phyloP scores from a whole-genome alignment of 768 basidiomycete species.

The Tylopilus intermedius region DNA sequence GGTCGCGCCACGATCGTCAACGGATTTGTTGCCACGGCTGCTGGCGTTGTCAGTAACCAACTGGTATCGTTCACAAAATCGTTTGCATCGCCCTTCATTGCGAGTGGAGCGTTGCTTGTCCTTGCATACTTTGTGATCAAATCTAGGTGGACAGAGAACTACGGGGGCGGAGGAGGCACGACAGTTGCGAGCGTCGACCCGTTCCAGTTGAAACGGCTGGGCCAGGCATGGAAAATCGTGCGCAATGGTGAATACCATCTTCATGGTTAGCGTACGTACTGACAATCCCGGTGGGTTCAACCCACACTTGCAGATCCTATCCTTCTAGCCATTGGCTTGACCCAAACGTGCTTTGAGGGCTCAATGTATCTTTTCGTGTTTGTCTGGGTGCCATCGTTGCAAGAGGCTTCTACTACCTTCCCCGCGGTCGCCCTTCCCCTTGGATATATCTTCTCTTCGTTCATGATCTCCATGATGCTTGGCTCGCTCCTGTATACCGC shows the following conservation, averaged over 20 bases:
- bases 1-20: conserved; percentile 72
- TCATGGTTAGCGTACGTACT: background rate
- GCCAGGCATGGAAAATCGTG: conserved; percentile 56
- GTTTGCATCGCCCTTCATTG: conserved; percentile 62
- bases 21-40: conserved; percentile 63
- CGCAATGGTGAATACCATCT: conserved; percentile 36
- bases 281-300: background rate
- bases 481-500: conserved; percentile 66
- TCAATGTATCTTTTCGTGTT: conserved; percentile 86
- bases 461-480: conserved; percentile 82
- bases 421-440: conserved; percentile 48
- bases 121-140: conserved; percentile 55
- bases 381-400: conserved; percentile 73
- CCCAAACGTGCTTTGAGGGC: conserved; percentile 79
- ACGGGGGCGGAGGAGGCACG: conserved; percentile 42
- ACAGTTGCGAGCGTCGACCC: conserved; percentile 29
- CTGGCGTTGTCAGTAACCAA: conserved; percentile 64
- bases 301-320: conserved; percentile 44
- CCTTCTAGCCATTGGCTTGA: conserved; percentile 61
- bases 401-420: conserved; percentile 47
- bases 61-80: conserved; percentile 49
- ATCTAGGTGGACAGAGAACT: conserved; percentile 64
- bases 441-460: conserved; percentile 74
- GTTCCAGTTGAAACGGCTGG: conserved; percentile 50
- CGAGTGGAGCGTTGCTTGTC: conserved; percentile 52